Base-by-base conservation (phyloP, 805 yeast genomes). In the Myxozyma nipponensis region DNA sequence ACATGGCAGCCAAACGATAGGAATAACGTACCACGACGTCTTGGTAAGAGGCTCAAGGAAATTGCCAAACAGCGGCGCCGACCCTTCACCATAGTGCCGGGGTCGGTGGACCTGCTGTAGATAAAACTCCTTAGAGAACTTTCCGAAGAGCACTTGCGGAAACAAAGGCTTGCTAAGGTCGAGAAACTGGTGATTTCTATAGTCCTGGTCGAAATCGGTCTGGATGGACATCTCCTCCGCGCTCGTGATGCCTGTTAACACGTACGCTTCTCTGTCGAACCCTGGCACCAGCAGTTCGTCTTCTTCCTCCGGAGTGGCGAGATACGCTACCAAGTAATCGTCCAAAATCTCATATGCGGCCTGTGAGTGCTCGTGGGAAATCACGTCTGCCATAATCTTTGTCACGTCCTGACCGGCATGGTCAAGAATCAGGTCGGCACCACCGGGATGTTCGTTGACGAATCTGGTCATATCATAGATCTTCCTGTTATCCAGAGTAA, bases 91-190 rank as follows among this genome's bases (percentile, higher is more conserved):
- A 66, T 90, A 93, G 69, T 93, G 98, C 66, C 98, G 83, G 47
- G 98, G 98, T 70, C 97, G 82, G 69, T 93, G 98, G 39, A 93
- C 93, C 70, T 93, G 97, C 66, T 89, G 96, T 64, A 93, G 75
- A 68, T 93, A 93, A 64, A 93, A 91, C 39, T 87, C 95, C 66
- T 86, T 91, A 38, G 85, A 65, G 75, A 89, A 93, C 32, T 77
- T 76, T 38, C 89, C 81, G 54, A 78, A 74, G 49, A 88, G 70
- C 41, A 93, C 86, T 72, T 93, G 98, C 68, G 79, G 64, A 39
- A 93, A 71, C 61, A 93, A 73, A 1, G 98, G 95, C 66, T 79
- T 81, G 60, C 77, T 81, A 63, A 93, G 77, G 67, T 93, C 98
- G 61, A 93, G 73, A 68, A 93, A 93, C 66, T 84, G 77, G 73